phyloP scores from a whole-genome alignment of 2,329 filamentous ascomycete species.

The Sclerotinia subarctica region DNA sequence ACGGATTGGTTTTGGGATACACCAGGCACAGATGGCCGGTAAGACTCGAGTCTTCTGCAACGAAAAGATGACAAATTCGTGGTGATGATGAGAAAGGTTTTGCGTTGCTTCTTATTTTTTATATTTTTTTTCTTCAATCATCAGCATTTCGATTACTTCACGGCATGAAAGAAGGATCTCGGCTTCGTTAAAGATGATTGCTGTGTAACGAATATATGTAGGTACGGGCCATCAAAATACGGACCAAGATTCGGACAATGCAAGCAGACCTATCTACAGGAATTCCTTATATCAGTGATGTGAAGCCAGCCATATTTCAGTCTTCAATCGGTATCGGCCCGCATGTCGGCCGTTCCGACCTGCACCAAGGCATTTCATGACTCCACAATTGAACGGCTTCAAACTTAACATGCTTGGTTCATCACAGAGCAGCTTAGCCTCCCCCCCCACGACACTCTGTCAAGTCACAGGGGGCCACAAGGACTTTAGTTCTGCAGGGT shows the following conservation, averaged over 20 bases:
- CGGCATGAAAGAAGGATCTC: slow-evolving; percentile 2
- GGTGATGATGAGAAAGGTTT: not conserved
- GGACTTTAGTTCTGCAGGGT: slow-evolving; percentile 31
- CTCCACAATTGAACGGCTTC: slow-evolving; percentile 22
- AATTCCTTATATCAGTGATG: not conserved
- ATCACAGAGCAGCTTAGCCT: slow-evolving; percentile 20
- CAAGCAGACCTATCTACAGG: slow-evolving; percentile 9
- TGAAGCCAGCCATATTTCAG: slow-evolving; percentile 12
- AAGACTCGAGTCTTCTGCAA: not conserved
- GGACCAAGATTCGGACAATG: slow-evolving; percentile 10
- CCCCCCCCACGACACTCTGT: not conserved
- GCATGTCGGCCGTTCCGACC: slow-evolving; percentile 12
- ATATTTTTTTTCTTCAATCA: not conserved
- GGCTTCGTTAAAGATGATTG: slow-evolving; percentile 1
- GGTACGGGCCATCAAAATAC: slow-evolving; percentile 1
- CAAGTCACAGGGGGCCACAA: slow-evolving; percentile 24
- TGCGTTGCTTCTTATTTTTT: not conserved
- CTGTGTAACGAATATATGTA: slow-evolving; percentile 7
- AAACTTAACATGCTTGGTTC: slow-evolving; percentile 20
- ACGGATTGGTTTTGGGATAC: not conserved
- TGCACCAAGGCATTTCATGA: slow-evolving; percentile 18
- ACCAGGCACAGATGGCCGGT: slow-evolving; percentile 2
- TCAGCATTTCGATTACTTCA: not conserved
- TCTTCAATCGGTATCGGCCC: slow-evolving; percentile 19
- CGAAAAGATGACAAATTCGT: slow-evolving; percentile 2